Base-by-base conservation (phyloP, 2,329 filamentous ascomycete genomes). In the Zopfia rhizophila region DNA sequence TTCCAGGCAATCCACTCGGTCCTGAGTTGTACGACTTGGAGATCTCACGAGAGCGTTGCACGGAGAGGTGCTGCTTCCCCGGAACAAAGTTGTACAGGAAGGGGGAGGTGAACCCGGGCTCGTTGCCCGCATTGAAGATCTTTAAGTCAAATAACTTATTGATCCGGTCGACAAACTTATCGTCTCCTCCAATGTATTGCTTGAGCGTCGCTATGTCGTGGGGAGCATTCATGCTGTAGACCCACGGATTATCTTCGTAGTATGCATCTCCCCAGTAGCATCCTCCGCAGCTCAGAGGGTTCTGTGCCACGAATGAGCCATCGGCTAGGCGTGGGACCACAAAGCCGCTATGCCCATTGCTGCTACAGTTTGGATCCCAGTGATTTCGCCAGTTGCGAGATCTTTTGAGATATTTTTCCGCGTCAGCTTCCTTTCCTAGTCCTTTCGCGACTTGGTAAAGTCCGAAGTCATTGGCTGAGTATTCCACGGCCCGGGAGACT, bases 321-420 rank as follows among this genome's bases (percentile, higher is more conserved):
- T 75, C 72, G 10, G 72, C 53, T 42, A 73, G 69, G n/a, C 83
- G 77, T 0, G 87, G 87, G 0, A 85, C 85, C 4, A 90, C 72
- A 62, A 90, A 90, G 0, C 87, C 87, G 0, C 72, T 78, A 67
- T 87, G 88, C 3, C 79, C 81, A 0, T 86, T 75, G 0, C 82
- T 82, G 1, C 73, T 75, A 31, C 83, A 77, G 33, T 81, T 65
- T 0, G 78, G 63, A 62, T 89, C 85, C 86, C 85, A 90, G 54
- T 89, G 86, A 60, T 88, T 89, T 12, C 83, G 78, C 87, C 87
- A 90, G 58, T 88, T 86, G 7, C 79, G 76, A 1, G 84, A 87
- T 7, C 86, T 80, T 32, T 79, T 72, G 18, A 88, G 74, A 55
- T 89, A 90, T 40, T 77, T 85, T 3, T 70, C 51, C 3, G 82